A percentile compares a stretch with the other conserved stretches of the same genome.
Conservation (phyloP, 208 protist species). For the Trypanosoma mega region DNA sequence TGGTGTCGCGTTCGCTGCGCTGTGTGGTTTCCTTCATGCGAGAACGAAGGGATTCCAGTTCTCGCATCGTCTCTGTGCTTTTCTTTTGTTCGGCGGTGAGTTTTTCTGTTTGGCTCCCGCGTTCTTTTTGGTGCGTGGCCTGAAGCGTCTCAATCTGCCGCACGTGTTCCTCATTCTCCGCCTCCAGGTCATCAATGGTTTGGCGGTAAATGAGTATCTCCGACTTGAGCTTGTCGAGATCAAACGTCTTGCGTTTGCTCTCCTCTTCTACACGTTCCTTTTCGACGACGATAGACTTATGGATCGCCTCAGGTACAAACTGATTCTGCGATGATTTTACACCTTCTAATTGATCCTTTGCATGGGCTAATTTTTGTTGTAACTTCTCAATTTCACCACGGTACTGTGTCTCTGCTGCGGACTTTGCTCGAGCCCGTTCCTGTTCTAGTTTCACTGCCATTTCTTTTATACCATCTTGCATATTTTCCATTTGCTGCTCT, state of each 20-base stretch:
- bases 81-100: slow-evolving; percentile 52
- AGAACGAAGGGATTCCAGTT: slow-evolving; percentile 17
- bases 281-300: slow-evolving; percentile 52
- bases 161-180: slow-evolving; percentile 82
- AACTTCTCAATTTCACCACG: slow-evolving; percentile 52
- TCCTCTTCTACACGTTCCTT: slow-evolving; percentile 52
- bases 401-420: slow-evolving; percentile 40
- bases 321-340: slow-evolving; percentile 35
- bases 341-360: slow-evolving; percentile 31
- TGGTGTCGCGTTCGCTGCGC: slow-evolving; percentile 24
- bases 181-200: slow-evolving; percentile 76
- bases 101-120: slow-evolving; percentile 38
- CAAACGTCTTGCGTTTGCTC: slow-evolving; percentile 37
- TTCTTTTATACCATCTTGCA: slow-evolving; percentile 84
- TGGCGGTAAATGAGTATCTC: slow-evolving; percentile 88
- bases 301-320: slow-evolving; percentile 70
- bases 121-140: slow-evolving; percentile 53
- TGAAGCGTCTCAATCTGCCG: slow-evolving; percentile 80
- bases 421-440: slow-evolving; percentile 41
- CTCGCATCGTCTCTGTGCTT: slow-evolving; percentile 29
- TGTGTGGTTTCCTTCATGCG: slow-evolving; percentile 3
- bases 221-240: slow-evolving; percentile 83
- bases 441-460: slow-evolving; percentile 81
- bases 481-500: slow-evolving; percentile 77
- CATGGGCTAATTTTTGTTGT: slow-evolving; percentile 40